These are phyloP conservation scores for Rasamsonia emersonii DNA, from an alignment of 2,329 filamentous ascomycete genomes.

Conservation along the genomic window DNA sequence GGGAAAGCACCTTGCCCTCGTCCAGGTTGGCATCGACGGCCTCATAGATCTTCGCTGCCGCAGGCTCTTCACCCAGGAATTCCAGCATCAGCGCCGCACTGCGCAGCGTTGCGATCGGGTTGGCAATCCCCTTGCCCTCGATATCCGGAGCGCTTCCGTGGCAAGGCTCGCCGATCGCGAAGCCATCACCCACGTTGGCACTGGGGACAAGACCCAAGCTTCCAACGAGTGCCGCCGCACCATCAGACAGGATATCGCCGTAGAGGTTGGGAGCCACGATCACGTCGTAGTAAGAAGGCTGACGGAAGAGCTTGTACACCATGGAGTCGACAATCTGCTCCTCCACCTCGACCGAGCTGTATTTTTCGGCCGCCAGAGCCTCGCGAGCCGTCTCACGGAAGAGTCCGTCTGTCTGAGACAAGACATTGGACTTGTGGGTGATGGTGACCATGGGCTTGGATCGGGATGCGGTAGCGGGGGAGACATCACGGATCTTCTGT, in stretches of 20 bases:
- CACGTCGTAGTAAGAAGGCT: conserved; percentile 91
- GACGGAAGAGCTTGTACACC: conserved; percentile 99
- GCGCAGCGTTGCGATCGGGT: conserved; percentile 89
- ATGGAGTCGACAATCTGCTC: conserved; percentile 99
- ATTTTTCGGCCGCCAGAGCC: conserved; percentile 60
- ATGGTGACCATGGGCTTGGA: conserved; percentile 73
- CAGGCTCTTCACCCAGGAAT: conserved; percentile 79
- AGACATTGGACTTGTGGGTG: conserved; percentile 96
- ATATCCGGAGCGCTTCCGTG: conserved; percentile 96
- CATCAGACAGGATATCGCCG: conserved; percentile 93
- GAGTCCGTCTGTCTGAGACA: conserved; percentile 91
- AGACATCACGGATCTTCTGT: conserved; percentile 63
- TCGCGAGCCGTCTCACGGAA: conserved; percentile 74
- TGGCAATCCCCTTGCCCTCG: conserved; percentile 83
- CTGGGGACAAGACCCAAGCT: conserved; percentile 85
- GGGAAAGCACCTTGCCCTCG: conserved; percentile 72
- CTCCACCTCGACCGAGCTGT: conserved; percentile 62
- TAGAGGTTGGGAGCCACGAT: conserved; percentile 97
- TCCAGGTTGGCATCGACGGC: conserved; percentile 86
- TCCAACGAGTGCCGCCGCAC: conserved; percentile 86
- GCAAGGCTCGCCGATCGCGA: conserved; percentile 96
- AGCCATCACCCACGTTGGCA: conserved; percentile 88
- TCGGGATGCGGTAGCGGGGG: conserved; percentile 46
- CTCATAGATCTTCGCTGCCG: conserved; percentile 80
- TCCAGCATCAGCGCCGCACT: conserved; percentile 93